These are phyloP conservation scores for Gynandropsis gynandra DNA, from an alignment of 345 rosid species.

Conservation along the genomic window DNA sequence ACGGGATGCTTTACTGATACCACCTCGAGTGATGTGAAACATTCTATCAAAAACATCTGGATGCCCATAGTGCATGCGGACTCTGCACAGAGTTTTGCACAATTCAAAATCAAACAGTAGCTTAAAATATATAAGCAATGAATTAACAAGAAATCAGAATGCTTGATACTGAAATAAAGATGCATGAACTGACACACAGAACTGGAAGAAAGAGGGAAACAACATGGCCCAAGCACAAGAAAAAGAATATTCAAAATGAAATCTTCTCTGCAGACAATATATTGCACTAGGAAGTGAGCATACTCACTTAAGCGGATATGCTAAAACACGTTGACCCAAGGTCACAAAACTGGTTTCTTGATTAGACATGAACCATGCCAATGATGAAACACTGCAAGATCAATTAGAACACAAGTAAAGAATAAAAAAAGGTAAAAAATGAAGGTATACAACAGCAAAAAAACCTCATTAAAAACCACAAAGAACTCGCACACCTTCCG, in stretches of 20 bases:
- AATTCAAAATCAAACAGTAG: slow-evolving; percentile 13
- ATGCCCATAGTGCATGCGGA: slow-evolving; percentile 99
- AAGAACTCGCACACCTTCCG: slow-evolving; percentile 54
- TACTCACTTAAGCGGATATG: slow-evolving; percentile 88
- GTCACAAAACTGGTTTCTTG: slow-evolving; percentile 99
- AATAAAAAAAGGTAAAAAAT: slow-evolving; percentile 16
- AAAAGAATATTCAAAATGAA: neutral
- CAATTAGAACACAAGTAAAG: slow-evolving; percentile 21
- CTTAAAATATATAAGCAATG: slow-evolving; percentile 6
- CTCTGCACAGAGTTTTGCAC: slow-evolving; percentile 49
- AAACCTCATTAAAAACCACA: slow-evolving; percentile 4
- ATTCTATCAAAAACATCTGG: slow-evolving; percentile 97
- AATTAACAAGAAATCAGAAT: slow-evolving; percentile 1
- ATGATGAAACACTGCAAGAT: slow-evolving; percentile 86
- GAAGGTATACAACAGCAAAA: neutral
- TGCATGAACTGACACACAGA: too few relatives aligned
- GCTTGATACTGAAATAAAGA: neutral
- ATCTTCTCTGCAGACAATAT: neutral
- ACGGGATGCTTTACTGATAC: slow-evolving; percentile 97
- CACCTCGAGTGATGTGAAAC: slow-evolving; percentile 95
- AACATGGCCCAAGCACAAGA: slow-evolving; percentile 13
- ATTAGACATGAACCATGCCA: slow-evolving; percentile 99
- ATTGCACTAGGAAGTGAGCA: neutral
- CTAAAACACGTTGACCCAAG: slow-evolving; percentile 90
- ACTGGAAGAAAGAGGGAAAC: slow-evolving; percentile 4